A percentile compares a stretch with the other conserved stretches of the same genome.
These are phyloP conservation scores for Fusarium phyllophilum DNA, from an alignment of 2,329 filamentous ascomycete genomes.

Conservation along the genomic window DNA sequence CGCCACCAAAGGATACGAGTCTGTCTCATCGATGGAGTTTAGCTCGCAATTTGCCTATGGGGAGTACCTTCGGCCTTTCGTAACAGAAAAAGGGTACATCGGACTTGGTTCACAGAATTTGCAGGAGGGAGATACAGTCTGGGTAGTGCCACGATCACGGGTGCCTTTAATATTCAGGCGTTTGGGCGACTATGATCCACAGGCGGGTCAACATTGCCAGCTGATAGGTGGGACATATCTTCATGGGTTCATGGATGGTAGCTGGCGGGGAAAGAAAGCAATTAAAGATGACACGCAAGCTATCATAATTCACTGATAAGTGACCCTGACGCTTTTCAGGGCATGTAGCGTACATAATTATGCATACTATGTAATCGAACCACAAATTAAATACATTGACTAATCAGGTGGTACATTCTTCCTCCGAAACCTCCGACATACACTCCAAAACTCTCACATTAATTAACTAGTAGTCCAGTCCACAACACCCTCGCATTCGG, in stretches of 20 bases:
- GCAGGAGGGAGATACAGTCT: neutral
- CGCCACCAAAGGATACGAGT: neutral
- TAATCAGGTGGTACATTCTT: too few relatives aligned
- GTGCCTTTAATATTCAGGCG: neutral
- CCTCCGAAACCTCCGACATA: neutral
- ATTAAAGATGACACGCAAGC: neutral
- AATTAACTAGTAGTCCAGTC: too few relatives aligned
- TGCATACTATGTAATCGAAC: too few relatives aligned
- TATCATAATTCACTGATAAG: neutral
- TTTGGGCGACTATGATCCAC: accelerated
- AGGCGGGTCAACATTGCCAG: neutral
- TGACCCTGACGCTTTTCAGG: too few relatives aligned
- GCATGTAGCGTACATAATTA: neutral
- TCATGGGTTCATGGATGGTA: neutral
- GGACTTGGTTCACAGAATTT: neutral
- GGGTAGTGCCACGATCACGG: neutral
- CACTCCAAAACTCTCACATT: neutral
- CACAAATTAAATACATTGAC: too few relatives aligned
- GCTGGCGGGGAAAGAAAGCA: neutral
- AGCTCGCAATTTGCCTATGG: neutral
- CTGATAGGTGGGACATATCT: neutral
- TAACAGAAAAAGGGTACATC: neutral
- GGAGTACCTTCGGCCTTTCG: neutral
- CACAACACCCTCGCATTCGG: too few relatives aligned
- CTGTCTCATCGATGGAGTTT: neutral